Percentiles rank a stretch among this genome's conserved stretches.
phyloP scores from a whole-genome alignment of 805 yeast genomes.

The Teunomyces tritomae region DNA sequence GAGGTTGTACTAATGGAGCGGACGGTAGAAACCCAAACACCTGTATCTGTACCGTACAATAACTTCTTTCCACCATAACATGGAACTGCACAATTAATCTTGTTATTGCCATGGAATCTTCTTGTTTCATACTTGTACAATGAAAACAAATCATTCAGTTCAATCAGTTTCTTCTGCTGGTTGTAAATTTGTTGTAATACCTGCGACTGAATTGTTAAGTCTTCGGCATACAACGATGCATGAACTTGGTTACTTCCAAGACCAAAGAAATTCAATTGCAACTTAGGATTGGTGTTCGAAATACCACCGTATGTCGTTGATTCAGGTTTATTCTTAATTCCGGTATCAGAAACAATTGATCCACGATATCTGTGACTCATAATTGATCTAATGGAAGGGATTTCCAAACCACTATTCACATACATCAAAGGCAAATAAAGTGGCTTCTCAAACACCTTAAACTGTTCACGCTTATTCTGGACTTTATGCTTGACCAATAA shows the following conservation, averaged over 20 bases:
- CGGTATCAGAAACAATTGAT: constrained; percentile 36
- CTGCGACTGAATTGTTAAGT: constrained; percentile 65
- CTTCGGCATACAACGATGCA: constrained; percentile 51
- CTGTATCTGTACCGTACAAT: constrained; percentile 87
- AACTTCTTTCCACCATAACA: constrained; percentile 92
- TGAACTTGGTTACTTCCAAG: constrained; percentile 56
- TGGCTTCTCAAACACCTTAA: constrained; percentile 87
- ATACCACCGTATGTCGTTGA: constrained; percentile 26
- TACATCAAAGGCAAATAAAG: constrained; percentile 76
- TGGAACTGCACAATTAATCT: constrained; percentile 88
- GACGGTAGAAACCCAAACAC: constrained; percentile 81
- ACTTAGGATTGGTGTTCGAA: constrained; percentile 31
- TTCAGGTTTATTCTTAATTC: constrained; percentile 26
- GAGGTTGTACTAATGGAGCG: constrained; percentile 50
- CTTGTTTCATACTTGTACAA: constrained; percentile 71
- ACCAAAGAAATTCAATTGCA: constrained; percentile 51
- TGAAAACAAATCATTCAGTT: constrained; percentile 75
- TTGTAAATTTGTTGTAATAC: constrained; percentile 74
- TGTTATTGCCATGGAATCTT: constrained; percentile 69
- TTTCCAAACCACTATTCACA: constrained; percentile 74
- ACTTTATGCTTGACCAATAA: constrained; percentile 82
- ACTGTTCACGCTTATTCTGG: constrained; percentile 86
- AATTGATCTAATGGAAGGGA: constrained; percentile 55
- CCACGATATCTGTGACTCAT: constrained; percentile 34
- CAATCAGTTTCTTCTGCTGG: constrained; percentile 74